Base-by-base conservation (phyloP, 768 basidiomycete genomes). In the Amanita subjunquillea region DNA sequence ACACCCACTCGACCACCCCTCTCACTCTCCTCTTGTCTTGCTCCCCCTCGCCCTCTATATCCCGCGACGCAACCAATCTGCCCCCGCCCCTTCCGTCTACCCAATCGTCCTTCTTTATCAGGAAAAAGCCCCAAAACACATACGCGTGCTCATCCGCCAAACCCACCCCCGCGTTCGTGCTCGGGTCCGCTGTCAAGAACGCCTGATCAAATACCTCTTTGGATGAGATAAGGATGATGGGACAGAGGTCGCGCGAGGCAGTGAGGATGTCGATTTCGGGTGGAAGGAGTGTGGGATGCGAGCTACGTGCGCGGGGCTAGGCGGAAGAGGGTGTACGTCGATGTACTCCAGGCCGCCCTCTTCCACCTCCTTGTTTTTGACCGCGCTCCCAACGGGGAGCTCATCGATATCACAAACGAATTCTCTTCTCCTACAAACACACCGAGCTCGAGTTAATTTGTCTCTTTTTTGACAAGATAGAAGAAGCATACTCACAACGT, bases 91-190 rank as follows among this genome's bases (percentile, higher is more conserved):
- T 17, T 3, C 20, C 39, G 10, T 32, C 10, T 3, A 22, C n/a
- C 3, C 15, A 15, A 6, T 20, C 4, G 3, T 20, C 34, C 12
- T n/a, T 17, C 17, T 10, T 38, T 32, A 53, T 29, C 43, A 20
- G 36, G 39, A 53, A 53, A 29, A 46, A 53, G 2, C 44, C 52
- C 52, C 45, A 46, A 29, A 45, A 53, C 23, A 53, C 52, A 46
- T 53, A 53, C 6, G 52, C 43, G 25, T 43, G 42, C 23, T 53
- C 52, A 8, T 34, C 52, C 7, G 22, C 36, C 17, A 53, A 20
- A 12, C 42, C 42, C 13, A 36, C 25, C 27, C 10, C 32, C 13
- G n/a, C 1, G 5, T 13, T 12, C 10, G 9, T n/a, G 20, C 2
- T 12, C n/a, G 0, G 5, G 6, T 17, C 4, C 12, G 15, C 1